phyloP scores from a whole-genome alignment of 2,329 filamentous ascomycete species.

The Aspergillus sp. region DNA sequence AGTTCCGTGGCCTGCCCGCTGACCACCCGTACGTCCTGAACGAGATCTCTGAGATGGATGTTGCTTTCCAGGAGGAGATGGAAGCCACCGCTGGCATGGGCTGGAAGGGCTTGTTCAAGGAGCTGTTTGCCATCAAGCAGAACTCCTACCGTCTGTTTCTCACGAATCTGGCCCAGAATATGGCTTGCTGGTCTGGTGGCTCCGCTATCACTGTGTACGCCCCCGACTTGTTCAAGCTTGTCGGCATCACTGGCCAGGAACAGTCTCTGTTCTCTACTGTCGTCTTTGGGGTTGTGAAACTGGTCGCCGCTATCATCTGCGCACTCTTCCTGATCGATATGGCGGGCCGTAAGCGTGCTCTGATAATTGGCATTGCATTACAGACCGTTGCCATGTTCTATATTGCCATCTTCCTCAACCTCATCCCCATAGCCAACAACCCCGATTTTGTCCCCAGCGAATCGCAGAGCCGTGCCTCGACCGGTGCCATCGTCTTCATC shows the following conservation, averaged over 20 bases:
- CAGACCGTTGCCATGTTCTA: not conserved
- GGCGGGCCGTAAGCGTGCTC: not conserved
- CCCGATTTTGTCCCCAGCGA: not conserved
- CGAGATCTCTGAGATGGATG: no score
- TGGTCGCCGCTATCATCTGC: not conserved
- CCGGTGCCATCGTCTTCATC: not conserved
- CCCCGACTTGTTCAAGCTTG: not conserved
- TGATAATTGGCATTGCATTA: not conserved
- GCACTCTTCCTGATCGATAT: not conserved
- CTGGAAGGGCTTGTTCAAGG: no score
- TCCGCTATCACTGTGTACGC: not conserved
- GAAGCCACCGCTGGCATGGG: no score
- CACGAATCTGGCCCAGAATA: no score
- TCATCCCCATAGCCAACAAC: not conserved
- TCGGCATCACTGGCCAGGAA: not conserved
- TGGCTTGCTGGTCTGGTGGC: no score
- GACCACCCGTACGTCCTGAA: no score
- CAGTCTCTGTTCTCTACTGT: not conserved
- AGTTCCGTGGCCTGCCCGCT: no score
- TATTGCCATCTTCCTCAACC: not conserved
- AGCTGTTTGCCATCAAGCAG: no score
- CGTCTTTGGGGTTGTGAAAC: not conserved
- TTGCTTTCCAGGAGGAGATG: no score
- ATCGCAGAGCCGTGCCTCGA: not conserved
- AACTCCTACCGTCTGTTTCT: no score